These are phyloP conservation scores for Berkeleyomyces rouxiae DNA, from an alignment of 2,329 filamentous ascomycete genomes.

Conservation along the genomic window DNA sequence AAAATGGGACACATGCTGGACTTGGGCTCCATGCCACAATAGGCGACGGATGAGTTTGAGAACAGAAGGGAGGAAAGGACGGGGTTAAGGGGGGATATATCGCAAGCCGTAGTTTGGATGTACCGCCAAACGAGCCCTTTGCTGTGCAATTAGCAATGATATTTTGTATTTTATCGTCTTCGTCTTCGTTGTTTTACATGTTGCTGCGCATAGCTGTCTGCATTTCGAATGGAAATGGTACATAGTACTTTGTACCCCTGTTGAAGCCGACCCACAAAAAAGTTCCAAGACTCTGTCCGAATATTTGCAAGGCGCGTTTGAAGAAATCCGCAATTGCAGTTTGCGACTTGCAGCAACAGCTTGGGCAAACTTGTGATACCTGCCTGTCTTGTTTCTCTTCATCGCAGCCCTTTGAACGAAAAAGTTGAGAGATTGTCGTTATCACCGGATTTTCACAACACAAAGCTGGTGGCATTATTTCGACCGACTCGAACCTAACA, in stretches of 20 bases:
- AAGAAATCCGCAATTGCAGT: not conserved
- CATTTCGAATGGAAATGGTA: no score
- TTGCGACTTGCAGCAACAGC: not conserved
- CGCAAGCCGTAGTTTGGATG: not conserved
- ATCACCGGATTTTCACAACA: not conserved
- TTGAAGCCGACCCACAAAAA: not conserved
- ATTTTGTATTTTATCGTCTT: no score
- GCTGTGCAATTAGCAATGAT: not conserved
- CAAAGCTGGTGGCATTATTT: not conserved
- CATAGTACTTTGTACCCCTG: no score
- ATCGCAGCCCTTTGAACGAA: not conserved
- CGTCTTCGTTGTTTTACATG: no score
- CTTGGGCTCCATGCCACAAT: conserved; percentile 23
- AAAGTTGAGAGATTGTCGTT: not conserved
- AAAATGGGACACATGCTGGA: conserved; percentile 75
- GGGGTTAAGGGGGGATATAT: not conserved
- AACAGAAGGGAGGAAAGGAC: not conserved
- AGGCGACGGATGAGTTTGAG: not conserved
- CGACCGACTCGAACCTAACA: not conserved
- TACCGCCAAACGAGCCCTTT: not conserved
- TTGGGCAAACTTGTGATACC: not conserved
- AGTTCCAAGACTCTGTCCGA: not conserved
- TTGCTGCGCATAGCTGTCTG: no score
- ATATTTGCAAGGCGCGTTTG: not conserved
- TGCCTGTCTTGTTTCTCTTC: not conserved